Evolutionary conservation across 2,329 filamentous ascomycete species (phyloP).

Genomic region (Colletotrichum sp.): DNA sequence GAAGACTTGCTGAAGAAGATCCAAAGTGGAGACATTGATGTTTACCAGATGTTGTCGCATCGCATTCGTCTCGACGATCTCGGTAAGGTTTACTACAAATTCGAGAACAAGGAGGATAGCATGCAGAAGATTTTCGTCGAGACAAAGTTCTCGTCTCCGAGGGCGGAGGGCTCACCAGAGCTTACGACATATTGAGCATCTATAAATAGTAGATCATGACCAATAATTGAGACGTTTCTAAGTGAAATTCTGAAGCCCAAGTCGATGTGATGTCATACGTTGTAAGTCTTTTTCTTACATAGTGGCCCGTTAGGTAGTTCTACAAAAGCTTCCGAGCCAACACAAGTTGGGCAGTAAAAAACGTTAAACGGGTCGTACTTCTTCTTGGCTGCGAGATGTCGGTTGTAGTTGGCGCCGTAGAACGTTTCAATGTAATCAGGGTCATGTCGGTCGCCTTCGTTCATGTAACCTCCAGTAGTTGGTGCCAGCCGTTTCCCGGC

Average conservation of each 20-base stretch:
- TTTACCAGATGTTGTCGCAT: slow-evolving; percentile 81
- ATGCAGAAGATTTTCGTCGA: slow-evolving; percentile 83
- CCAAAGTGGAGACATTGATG: slow-evolving; percentile 71
- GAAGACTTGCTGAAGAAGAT: slow-evolving; percentile 73
- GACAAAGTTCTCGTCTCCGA: slow-evolving; percentile 59
- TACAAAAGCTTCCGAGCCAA: slow-evolving; percentile 37
- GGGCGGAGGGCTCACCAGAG: slow-evolving; percentile 44
- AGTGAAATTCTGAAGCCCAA: not conserved
- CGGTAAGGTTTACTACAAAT: slow-evolving; percentile 67
- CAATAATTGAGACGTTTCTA: not conserved
- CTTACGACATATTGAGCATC: slow-evolving; percentile 42
- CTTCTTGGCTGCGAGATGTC: slow-evolving; percentile 34
- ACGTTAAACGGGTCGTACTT: slow-evolving; percentile 34
- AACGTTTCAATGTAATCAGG: slow-evolving; percentile 34
- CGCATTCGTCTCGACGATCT: slow-evolving; percentile 76
- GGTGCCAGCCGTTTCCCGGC: slow-evolving; percentile 39
- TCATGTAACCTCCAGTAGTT: slow-evolving; percentile 44
- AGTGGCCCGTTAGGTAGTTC: slow-evolving; percentile 26
- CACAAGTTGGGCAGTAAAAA: slow-evolving; percentile 42
- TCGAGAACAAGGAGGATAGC: slow-evolving; percentile 64
- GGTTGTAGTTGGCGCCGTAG: slow-evolving; percentile 35
- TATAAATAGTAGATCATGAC: not conserved
- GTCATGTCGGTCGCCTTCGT: slow-evolving; percentile 42
- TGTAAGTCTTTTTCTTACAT: not conserved
- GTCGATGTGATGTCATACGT: not conserved